Conservation (phyloP, 306 rosid species). For the Cyamopsis tetragonoloba region DNA sequence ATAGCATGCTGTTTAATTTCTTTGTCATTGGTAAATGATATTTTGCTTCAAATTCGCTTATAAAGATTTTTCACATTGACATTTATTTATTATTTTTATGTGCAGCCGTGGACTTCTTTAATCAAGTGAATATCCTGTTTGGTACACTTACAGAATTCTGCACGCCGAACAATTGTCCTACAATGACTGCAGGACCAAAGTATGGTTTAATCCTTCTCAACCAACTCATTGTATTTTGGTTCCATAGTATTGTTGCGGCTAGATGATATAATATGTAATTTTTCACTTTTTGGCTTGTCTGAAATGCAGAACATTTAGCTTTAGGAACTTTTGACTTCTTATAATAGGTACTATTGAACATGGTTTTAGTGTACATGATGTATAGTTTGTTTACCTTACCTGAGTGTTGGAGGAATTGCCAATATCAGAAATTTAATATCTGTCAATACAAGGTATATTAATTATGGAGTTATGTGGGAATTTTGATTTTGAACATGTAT, state of each 20-base stretch:
- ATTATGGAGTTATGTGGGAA: conserved; percentile 5
- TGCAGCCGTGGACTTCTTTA: conserved; percentile 87
- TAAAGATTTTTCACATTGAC: neutral
- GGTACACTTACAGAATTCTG: conserved; percentile 93
- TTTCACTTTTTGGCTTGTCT: conserved; percentile 6
- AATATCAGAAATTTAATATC: neutral
- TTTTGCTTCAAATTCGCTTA: neutral
- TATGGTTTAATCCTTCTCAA: conserved; percentile 38
- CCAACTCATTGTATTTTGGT: conserved; percentile 10
- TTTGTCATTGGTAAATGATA: neutral
- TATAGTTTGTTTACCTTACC: neutral
- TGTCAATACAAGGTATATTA: neutral
- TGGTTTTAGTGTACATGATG: conserved; percentile 9
- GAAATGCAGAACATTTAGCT: neutral
- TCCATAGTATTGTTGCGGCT: neutral
- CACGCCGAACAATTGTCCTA: conserved; percentile 68
- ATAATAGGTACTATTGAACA: neutral
- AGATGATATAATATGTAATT: neutral
- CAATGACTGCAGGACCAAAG: conserved; percentile 88
- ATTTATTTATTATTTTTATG: neutral
- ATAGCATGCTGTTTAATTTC: neutral
- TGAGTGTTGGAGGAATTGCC: conserved; percentile 6
- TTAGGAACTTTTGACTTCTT: conserved; percentile 2
- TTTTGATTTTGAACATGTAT: neutral
- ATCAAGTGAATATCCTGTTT: conserved; percentile 75